Evolutionary conservation across 2,329 filamentous ascomycete genomes (phyloP), one percentile per base, ranked within the genome.

Genomic region (Verticillium nonalfalfae): DNA sequence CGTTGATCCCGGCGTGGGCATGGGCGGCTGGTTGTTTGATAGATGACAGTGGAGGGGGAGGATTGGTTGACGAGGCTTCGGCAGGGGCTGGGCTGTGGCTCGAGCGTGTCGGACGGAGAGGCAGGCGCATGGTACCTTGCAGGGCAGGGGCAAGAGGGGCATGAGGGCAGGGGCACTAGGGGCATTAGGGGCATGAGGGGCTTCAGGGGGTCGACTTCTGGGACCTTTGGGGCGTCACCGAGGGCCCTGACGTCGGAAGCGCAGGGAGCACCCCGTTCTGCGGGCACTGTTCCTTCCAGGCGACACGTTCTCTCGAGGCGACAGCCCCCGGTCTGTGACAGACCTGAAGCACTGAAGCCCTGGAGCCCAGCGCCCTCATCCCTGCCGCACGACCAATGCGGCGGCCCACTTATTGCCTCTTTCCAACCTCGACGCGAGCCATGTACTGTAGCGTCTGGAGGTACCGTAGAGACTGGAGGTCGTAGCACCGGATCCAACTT

Each of bases 311-410:
- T 26, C 26, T 26, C 26, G 26, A 26, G 3, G 26, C 26, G 26
- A 26, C 26, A 26, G 3, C 70, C 77, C 76, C 71, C 75, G 73
- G 75, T 68, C 73, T 80, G 78, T 72, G 75, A 81, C 79, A 78
- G 69, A 74, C 74, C 71, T 80, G 79, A 81, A 69, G 79, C 79
- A 80, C 67, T 62, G 69, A 56, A 64, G 59, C 59, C 26, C 26
- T 26, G 26, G 26, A 26, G 26, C 26, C 26, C 40, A 61, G 58
- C 40, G 38, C 31, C n/a, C 7, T 50, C 11, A 50, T 50, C 45
- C 45, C 45, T 50, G 45, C 18, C 7, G 4, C 26, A 21, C 35
- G 45, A 26, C 45, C 45, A 50, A 26, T 50, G 26, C 56, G 54
- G 31, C 52, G 55, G 60, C 55, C 54, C 56, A 38, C 35, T 39